Conservation (phyloP, 2,329 filamentous ascomycete genomes). For the Aspergillus brasiliensis region DNA sequence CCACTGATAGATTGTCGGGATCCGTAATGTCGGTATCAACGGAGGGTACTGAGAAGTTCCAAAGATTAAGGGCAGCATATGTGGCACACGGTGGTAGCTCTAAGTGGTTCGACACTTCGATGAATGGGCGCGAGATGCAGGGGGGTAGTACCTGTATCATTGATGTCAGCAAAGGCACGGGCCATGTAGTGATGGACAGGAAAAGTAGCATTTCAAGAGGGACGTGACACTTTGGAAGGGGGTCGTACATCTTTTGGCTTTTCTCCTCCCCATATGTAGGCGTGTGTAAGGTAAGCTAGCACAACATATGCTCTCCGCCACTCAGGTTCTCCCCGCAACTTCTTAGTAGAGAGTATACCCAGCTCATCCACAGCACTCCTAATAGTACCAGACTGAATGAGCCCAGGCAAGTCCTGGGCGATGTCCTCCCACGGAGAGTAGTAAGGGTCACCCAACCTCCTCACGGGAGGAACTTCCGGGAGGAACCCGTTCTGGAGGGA, state of each 20-base stretch:
- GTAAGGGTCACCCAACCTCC: constrained; percentile 75
- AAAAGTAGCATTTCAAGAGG: neutral
- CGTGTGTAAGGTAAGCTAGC: constrained; percentile 74
- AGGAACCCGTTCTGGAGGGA: constrained; percentile 72
- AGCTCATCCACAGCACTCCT: constrained; percentile 73
- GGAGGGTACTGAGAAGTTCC: constrained; percentile 37
- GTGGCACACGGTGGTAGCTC: constrained; percentile 46
- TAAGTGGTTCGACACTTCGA: constrained; percentile 39
- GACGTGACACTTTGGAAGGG: neutral
- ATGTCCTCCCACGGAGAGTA: constrained; percentile 90
- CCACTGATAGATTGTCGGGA: constrained; percentile 37
- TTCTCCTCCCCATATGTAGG: constrained; percentile 81
- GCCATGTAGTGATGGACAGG: neutral
- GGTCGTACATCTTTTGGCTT: constrained; percentile 64
- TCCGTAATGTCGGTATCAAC: constrained; percentile 35
- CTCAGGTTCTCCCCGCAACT: constrained; percentile 76
- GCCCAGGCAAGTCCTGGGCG: constrained; percentile 72
- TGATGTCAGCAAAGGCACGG: neutral
- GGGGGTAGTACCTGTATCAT: constrained; percentile 39
- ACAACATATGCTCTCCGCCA: constrained; percentile 83
- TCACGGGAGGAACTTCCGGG: constrained; percentile 72
- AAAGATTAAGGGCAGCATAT: constrained; percentile 45
- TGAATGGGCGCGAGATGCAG: constrained; percentile 38
- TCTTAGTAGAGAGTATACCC: constrained; percentile 74
- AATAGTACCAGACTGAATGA: constrained; percentile 75